Base-by-base conservation (phyloP, 768 basidiomycete genomes). In the Paxillus rubicundulus region DNA sequence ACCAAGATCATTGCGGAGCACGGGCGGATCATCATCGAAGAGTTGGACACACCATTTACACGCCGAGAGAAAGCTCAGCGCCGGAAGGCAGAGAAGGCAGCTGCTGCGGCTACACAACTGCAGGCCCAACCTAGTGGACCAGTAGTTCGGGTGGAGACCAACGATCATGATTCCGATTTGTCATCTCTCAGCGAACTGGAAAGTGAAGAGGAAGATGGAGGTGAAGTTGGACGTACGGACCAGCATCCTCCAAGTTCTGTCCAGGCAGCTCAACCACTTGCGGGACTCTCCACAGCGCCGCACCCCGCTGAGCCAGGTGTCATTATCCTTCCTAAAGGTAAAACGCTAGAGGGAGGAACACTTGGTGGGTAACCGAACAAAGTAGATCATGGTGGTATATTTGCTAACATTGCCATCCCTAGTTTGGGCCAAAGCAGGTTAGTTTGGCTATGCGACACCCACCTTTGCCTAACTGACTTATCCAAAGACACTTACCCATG, bases 381-480 rank as follows among this genome's bases (percentile, higher is more conserved):
- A 28, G 34, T 33, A 14, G n/a, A 16, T 24, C 28, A 14, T 14
- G 6, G 30, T 10, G 10, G 27, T 21, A 6, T n/a, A 13, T 40
- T 17, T 16, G 7, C 44, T 58, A 13, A 57, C 30, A 41, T 47
- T n/a, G 20, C 36, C 34, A 1, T 50, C 9, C 20, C 16, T 17
- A 91, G 92, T 94, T 1, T 95, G 92, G 92, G 91, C 87, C 0
- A 93, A 92, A 77, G 73, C 80, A 50, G 74, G 86, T 86, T 58
- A 54, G 82, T 58, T 47, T 12, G 14, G 14, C 24, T 6, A 16
- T 41, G 21, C 3, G 9, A 1, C 39, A 28, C 27, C 8, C 2
- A 12, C 9, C 14, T 8, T 3, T 2, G 20, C 5, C 30, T 14
- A 28, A 6, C 50, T 69, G 48, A 62, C 9, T 12, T 51, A n/a